Evolutionary conservation across 257 asterid genomes (phyloP).

Genomic region (Avicennia marina): DNA sequence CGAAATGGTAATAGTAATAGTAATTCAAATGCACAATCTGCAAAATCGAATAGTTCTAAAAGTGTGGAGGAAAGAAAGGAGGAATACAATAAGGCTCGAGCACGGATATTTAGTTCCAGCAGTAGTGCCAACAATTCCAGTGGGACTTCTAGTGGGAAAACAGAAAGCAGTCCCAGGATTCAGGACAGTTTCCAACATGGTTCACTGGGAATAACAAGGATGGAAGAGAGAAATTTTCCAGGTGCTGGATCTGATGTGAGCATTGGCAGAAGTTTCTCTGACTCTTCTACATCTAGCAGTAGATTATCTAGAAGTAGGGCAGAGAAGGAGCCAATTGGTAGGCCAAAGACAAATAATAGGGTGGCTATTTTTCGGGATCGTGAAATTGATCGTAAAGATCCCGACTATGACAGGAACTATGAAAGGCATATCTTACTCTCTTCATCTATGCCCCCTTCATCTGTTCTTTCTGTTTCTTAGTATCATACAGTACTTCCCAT

Average conservation of each 20-base stretch:
- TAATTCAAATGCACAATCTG: conserved; percentile 42
- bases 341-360: conserved; percentile 56
- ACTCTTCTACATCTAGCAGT: conserved; percentile 64
- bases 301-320: conserved; percentile 68
- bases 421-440: conserved; percentile 56
- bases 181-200: conserved; percentile 59
- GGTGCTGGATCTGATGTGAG: conserved; percentile 44
- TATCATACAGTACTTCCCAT: neutral
- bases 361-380: conserved; percentile 98
- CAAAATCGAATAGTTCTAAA: conserved; percentile 65
- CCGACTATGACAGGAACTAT: conserved; percentile 89
- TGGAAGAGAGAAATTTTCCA: conserved; percentile 47
- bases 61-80: conserved; percentile 98
- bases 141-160: conserved; percentile 50
- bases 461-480: neutral
- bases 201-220: conserved; percentile 36
- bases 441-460: neutral
- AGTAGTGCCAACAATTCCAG: conserved; percentile 62
- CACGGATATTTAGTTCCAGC: conserved; percentile 84
- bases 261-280: conserved; percentile 53
- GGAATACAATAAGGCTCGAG: conserved; percentile 95
- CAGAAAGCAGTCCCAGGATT: conserved; percentile 56
- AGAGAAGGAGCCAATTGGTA: conserved; percentile 73
- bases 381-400: conserved; percentile 90
- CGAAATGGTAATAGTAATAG: conserved; percentile 24